phyloP scores from a whole-genome alignment of 2,329 filamentous ascomycete species.

The Diaporthe helianthi region DNA sequence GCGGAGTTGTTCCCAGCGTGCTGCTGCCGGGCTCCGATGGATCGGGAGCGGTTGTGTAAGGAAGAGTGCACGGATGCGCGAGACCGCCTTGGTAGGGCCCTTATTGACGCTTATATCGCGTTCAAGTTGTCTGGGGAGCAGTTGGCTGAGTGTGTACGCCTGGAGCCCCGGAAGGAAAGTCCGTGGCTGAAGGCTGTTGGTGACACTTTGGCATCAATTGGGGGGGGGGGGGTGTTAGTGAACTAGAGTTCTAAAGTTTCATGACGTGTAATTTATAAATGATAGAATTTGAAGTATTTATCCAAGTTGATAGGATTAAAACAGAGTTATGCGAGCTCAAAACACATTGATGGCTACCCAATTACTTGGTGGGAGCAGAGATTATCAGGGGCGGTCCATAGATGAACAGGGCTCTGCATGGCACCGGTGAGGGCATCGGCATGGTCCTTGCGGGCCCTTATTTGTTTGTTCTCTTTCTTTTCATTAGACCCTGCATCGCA shows the following conservation, averaged over 20 bases:
- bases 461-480: not conserved
- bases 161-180: not conserved
- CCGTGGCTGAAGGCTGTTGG: not conserved
- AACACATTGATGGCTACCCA: not conserved
- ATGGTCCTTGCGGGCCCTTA: not conserved
- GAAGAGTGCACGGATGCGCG: not conserved
- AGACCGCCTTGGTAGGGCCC: constrained; percentile 22
- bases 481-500: too few relatives aligned
- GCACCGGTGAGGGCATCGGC: not conserved
- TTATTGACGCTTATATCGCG: constrained; percentile 30
- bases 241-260: too few relatives aligned
- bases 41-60: not conserved
- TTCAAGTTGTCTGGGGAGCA: constrained; percentile 27
- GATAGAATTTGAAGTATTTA: not conserved
- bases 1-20: not conserved
- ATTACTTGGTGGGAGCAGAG: not conserved
- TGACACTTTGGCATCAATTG: not conserved
- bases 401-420: not conserved
- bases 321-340: too few relatives aligned
- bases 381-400: fast-evolving
- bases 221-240: too few relatives aligned
- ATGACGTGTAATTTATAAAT: not conserved
- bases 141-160: constrained; percentile 18
- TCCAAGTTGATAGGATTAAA: not conserved
- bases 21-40: not conserved